These are phyloP conservation scores for Pistacia atlantica DNA, from an alignment of 345 rosid species.

Conservation along the genomic window DNA sequence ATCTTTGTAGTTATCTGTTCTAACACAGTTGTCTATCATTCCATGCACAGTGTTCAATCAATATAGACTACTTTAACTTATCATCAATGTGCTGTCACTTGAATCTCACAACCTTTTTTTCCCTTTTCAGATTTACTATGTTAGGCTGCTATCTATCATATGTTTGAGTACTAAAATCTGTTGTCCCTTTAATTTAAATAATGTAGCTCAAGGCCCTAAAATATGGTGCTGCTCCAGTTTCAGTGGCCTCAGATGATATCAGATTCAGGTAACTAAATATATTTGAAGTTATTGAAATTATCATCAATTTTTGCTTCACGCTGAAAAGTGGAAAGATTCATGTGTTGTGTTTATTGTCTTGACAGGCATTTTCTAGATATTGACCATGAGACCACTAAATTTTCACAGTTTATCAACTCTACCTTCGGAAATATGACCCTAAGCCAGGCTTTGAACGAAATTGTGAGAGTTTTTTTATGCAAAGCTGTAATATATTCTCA, in stretches of 20 bases:
- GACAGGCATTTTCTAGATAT: constrained; percentile 39
- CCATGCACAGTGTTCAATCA: neutral
- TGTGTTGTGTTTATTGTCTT: neutral
- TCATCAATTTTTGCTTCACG: neutral
- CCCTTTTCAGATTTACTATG: neutral
- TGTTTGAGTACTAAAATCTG: neutral
- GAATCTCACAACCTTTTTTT: neutral
- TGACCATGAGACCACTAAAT: constrained; percentile 34
- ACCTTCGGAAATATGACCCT: constrained; percentile 53
- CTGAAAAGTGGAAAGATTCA: constrained; percentile 9
- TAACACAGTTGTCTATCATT: neutral
- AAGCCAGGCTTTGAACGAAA: constrained; percentile 58
- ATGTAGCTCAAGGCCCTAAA: constrained; percentile 72
- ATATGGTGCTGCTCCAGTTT: constrained; percentile 69
- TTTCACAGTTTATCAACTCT: constrained; percentile 43
- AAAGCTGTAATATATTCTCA: neutral
- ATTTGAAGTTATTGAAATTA: neutral
- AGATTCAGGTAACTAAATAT: constrained; percentile 40
- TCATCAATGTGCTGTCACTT: constrained; percentile 5
- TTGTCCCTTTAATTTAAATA: constrained; percentile 8
- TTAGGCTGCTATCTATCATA: neutral
- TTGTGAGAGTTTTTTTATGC: constrained; percentile 41
- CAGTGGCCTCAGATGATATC: constrained; percentile 31
- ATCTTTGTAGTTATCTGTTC: neutral
- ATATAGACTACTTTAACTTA: neutral